phyloP scores from a whole-genome alignment of 148 eudicot genomes.

The Simmondsia chinensis region DNA sequence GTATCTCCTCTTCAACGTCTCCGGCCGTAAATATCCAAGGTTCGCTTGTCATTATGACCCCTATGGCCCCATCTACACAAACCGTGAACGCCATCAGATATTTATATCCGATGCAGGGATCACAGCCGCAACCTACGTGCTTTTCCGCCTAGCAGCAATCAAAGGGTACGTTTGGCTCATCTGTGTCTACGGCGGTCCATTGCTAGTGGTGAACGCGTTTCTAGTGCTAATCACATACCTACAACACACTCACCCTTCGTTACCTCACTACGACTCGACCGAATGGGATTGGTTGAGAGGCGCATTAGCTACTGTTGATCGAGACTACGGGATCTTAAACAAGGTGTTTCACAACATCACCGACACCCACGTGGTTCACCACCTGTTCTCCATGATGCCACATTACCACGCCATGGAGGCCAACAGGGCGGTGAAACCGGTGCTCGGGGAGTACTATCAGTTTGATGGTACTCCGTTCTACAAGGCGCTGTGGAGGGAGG shows the following conservation, averaged over 20 bases:
- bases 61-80: slow-evolving; percentile 55
- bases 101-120: slow-evolving; percentile 60
- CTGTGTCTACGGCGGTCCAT: slow-evolving; percentile 55
- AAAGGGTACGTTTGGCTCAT: slow-evolving; percentile 63
- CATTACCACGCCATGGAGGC: slow-evolving; percentile 96
- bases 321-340: slow-evolving; percentile 73
- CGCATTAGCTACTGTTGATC: slow-evolving; percentile 69
- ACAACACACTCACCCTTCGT: slow-evolving; percentile 75
- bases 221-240: slow-evolving; percentile 67
- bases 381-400: slow-evolving; percentile 78
- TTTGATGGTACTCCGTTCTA: slow-evolving; percentile 53
- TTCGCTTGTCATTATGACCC: slow-evolving; percentile 91
- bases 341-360: slow-evolving; percentile 81
- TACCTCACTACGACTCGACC: slow-evolving; percentile 75
- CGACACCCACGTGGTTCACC: slow-evolving; percentile 85
- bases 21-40: slow-evolving; percentile 54
- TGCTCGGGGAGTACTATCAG: slow-evolving; percentile 62
- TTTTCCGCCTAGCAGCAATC: slow-evolving; percentile 36
- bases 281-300: slow-evolving; percentile 95
- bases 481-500: slow-evolving; percentile 71
- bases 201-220: slow-evolving; percentile 68
- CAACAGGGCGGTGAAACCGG: slow-evolving; percentile 71
- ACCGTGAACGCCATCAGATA: slow-evolving; percentile 59
- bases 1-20: slow-evolving; percentile 68
- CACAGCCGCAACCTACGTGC: slow-evolving; percentile 31